Evolutionary conservation across 768 basidiomycete genomes (phyloP).

Genomic region (Agaricus blazei): DNA sequence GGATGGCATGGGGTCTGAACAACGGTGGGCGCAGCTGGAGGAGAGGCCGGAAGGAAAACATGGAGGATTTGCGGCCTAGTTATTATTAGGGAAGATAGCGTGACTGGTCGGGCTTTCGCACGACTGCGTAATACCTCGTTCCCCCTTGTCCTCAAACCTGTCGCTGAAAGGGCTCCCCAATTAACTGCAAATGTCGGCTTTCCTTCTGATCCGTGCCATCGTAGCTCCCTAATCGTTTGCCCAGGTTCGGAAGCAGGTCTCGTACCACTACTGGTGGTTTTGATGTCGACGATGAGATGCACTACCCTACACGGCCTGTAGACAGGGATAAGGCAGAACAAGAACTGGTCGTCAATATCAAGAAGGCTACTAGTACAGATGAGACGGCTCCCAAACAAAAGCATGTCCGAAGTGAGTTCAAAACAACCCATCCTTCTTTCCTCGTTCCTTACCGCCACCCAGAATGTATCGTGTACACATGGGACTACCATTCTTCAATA

Average conservation of each 20-base stretch:
- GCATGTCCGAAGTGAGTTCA: slow-evolving; percentile 88
- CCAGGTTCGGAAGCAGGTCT: slow-evolving; percentile 36
- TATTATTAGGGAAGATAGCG: background rate
- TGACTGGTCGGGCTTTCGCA: slow-evolving; percentile 1
- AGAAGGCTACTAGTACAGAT: slow-evolving; percentile 95
- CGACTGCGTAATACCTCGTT: slow-evolving; percentile 4
- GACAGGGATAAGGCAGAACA: slow-evolving; percentile 98
- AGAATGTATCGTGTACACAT: slow-evolving; percentile 99
- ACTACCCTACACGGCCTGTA: slow-evolving; percentile 95
- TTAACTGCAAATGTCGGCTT: slow-evolving; percentile 3
- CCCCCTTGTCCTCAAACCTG: background rate
- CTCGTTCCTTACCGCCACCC: slow-evolving; percentile 12
- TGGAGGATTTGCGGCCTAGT: background rate
- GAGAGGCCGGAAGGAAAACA: slow-evolving; percentile 1
- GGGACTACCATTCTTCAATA: slow-evolving; percentile 97
- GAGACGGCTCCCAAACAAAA: slow-evolving; percentile 99
- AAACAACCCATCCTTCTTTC: background rate
- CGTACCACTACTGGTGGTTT: slow-evolving; percentile 40
- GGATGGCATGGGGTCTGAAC: slow-evolving; percentile 3
- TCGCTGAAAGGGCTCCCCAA: background rate
- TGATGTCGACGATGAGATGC: slow-evolving; percentile 78
- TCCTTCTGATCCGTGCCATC: background rate
- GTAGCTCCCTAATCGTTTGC: background rate
- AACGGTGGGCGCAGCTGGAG: slow-evolving; percentile 1
- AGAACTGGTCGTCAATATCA: slow-evolving; percentile 91